Evolutionary conservation across 331 rosid genomes (phyloP).

Genomic region (Rosa hybrid): DNA sequence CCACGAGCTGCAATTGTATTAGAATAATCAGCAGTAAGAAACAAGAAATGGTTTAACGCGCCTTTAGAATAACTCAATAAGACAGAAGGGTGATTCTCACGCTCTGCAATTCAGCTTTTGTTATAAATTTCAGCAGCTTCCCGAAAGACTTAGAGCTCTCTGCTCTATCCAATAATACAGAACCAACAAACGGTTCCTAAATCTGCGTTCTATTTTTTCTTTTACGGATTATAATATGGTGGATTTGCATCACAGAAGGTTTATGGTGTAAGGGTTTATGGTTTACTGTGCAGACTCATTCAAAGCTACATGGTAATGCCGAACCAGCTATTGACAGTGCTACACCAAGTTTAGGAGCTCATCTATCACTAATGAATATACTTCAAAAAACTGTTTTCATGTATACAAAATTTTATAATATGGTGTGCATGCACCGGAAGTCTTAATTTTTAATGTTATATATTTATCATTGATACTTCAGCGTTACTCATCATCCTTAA

Average conservation of each 20-base stretch:
- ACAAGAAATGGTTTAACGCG: background rate
- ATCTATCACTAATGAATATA: too few relatives aligned
- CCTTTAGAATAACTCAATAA: background rate
- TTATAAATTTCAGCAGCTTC: background rate
- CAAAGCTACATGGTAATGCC: background rate
- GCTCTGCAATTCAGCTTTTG: background rate
- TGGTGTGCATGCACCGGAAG: too few relatives aligned
- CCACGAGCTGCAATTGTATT: background rate
- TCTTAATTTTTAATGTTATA: too few relatives aligned
- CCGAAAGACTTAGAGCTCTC: background rate
- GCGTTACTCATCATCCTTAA: too few relatives aligned
- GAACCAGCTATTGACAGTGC: background rate
- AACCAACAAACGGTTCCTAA: background rate
- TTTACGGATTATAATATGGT: background rate
- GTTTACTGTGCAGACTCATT: background rate
- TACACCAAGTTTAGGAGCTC: background rate
- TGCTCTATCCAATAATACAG: background rate
- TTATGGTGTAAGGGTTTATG: background rate
- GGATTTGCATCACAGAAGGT: background rate
- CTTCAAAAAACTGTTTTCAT: too few relatives aligned
- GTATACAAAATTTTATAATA: too few relatives aligned
- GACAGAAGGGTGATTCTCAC: constrained; percentile 10
- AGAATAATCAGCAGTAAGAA: background rate
- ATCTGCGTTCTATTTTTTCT: background rate
- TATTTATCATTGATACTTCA: too few relatives aligned